Conservation (phyloP, 1,284 basidiomycete genomes). For the Moniliella sp. region DNA sequence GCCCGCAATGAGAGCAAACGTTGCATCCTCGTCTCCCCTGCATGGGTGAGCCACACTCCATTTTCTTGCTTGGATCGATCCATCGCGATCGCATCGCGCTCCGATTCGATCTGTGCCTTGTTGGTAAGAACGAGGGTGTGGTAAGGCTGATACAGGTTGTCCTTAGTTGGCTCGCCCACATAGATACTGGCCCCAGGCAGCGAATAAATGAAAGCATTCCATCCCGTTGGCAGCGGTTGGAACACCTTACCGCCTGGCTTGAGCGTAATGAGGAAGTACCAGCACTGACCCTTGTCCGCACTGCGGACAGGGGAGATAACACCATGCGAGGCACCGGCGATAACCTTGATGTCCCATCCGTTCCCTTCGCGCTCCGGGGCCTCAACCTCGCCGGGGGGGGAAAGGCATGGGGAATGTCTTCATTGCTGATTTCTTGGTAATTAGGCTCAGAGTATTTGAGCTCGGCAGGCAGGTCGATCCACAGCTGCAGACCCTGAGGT, state of each 20-base stretch:
- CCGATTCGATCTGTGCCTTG: constrained; percentile 25
- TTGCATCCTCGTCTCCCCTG: constrained; percentile 5
- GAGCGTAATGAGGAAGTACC: constrained; percentile 68
- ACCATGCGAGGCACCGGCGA: constrained; percentile 68
- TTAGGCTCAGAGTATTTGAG: constrained; percentile 52
- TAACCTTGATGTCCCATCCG: constrained; percentile 51
- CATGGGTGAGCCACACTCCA: constrained; percentile 44
- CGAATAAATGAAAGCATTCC: constrained; percentile 34
- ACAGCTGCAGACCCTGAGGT: constrained; percentile 65
- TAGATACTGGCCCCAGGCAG: constrained; percentile 44
- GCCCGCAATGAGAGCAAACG: constrained; percentile 45
- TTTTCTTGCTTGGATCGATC: constrained; percentile 38
- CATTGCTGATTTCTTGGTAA: constrained; percentile 39
- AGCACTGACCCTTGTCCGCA: constrained; percentile 55
- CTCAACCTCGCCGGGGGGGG: constrained; percentile 47
- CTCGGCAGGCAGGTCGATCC: constrained; percentile 73
- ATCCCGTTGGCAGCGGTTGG: constrained; percentile 51
- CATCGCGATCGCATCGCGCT: constrained; percentile 37
- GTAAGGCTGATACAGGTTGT: constrained; percentile 41
- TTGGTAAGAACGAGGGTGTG: constrained; percentile 48
- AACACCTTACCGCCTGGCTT: constrained; percentile 49
- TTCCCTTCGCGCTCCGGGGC: constrained; percentile 50
- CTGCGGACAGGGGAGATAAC: constrained; percentile 66
- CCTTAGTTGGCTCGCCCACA: constrained; percentile 35
- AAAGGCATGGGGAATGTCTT: constrained; percentile 29